Percentiles rank a stretch among this genome's conserved stretches.
These are phyloP conservation scores for Thelonectria discophora DNA, from an alignment of 2,329 filamentous ascomycete species.

Conservation along the genomic window DNA sequence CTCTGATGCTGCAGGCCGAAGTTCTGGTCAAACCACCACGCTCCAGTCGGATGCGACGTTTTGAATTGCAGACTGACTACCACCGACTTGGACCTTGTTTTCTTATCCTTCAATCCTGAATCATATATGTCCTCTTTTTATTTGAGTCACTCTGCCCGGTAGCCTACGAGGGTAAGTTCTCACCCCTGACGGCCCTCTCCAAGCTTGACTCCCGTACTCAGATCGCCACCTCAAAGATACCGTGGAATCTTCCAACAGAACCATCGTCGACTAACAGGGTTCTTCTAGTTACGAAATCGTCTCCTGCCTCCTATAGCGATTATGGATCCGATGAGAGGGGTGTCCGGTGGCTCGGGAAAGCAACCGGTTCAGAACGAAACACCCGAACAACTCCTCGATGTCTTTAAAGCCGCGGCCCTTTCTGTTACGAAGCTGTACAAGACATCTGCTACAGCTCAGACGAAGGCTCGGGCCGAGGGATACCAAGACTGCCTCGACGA, in stretches of 20 bases:
- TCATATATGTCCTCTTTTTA: neutral
- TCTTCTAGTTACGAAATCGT: slow-evolving; percentile 17
- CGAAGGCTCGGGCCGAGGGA: slow-evolving; percentile 78
- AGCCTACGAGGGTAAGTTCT: neutral
- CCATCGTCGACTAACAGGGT: slow-evolving; percentile 26
- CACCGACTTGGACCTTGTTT: neutral
- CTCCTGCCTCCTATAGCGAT: slow-evolving; percentile 14
- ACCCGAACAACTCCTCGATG: slow-evolving; percentile 77
- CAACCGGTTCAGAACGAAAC: slow-evolving; percentile 49
- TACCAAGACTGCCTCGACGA: slow-evolving; percentile 97
- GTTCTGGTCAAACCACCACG: slow-evolving; percentile 20
- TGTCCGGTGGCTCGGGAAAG: slow-evolving; percentile 41
- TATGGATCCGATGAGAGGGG: slow-evolving; percentile 48
- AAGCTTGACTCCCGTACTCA: neutral
- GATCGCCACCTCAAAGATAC: slow-evolving; percentile 4
- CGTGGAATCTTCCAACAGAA: neutral
- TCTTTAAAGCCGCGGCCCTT: slow-evolving; percentile 90
- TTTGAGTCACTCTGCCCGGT: neutral
- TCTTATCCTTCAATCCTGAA: neutral
- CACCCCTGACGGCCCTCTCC: neutral
- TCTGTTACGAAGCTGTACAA: slow-evolving; percentile 98
- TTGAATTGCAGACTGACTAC: slow-evolving; percentile 8
- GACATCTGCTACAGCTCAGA: slow-evolving; percentile 80
- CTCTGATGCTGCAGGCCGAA: slow-evolving; percentile 33
- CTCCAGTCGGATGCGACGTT: slow-evolving; percentile 2